Evolutionary conservation across 1,284 basidiomycete species (phyloP).

Genomic region (Singerocomus inundabilis): DNA sequence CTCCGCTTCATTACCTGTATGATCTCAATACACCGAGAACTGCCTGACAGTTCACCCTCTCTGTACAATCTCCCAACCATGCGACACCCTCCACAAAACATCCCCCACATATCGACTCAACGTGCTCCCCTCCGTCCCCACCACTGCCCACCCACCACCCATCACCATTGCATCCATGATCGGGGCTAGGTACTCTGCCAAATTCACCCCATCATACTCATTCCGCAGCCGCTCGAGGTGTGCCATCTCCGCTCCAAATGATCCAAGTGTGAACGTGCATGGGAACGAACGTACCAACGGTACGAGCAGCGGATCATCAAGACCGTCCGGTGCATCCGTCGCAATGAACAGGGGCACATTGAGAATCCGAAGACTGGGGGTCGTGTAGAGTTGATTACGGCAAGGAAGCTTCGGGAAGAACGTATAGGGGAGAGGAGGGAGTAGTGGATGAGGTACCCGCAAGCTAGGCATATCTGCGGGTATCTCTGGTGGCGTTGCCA

Average conservation of each 20-base stretch:
- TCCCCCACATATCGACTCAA: conserved; percentile 69
- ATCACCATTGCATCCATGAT: conserved; percentile 71
- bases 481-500: conserved; percentile 17
- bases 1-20: too few relatives aligned
- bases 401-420: conserved; percentile 36
- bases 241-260: conserved; percentile 45
- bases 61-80: conserved; percentile 50
- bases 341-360: conserved; percentile 70
- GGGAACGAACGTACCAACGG: conserved; percentile 62
- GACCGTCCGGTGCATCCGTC: conserved; percentile 57
- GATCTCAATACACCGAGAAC: neutral
- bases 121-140: conserved; percentile 70
- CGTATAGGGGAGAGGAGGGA: conserved; percentile 16
- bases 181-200: conserved; percentile 54
- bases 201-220: conserved; percentile 49
- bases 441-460: conserved; percentile 19
- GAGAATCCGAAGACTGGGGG: conserved; percentile 38
- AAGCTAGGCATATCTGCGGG: conserved; percentile 22
- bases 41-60: conserved; percentile 38
- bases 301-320: conserved; percentile 44
- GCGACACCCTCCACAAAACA: conserved; percentile 62
- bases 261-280: conserved; percentile 62
- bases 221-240: conserved; percentile 46
- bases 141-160: conserved; percentile 52
- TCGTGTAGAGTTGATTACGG: conserved; percentile 34